Conservation (phyloP, 139 green algal genomes). For the Coccomyxa sp. region DNA sequence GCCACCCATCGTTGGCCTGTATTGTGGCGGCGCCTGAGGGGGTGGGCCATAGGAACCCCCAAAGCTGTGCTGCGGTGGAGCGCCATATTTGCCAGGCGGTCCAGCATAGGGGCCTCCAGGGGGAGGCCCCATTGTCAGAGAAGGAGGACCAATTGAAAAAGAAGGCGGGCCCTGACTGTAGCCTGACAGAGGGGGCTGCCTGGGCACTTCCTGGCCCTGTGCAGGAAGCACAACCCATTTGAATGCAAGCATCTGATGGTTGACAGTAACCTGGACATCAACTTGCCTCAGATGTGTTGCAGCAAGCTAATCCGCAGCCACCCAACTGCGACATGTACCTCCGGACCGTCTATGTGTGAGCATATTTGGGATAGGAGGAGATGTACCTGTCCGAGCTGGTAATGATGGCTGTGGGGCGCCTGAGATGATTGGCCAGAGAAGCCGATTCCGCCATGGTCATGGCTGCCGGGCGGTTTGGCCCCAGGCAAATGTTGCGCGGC, state of each 20-base stretch:
- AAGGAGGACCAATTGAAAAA: too few relatives aligned
- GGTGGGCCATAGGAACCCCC: too few relatives aligned
- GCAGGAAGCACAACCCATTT: background rate
- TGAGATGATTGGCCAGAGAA: background rate
- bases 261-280: too few relatives aligned
- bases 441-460: constrained; percentile 1
- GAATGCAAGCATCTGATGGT: background rate
- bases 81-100: too few relatives aligned
- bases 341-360: background rate
- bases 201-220: too few relatives aligned
- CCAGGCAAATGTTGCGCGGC: background rate
- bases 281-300: background rate
- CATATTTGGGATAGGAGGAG: background rate
- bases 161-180: too few relatives aligned
- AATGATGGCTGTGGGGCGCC: background rate
- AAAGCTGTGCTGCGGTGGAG: too few relatives aligned
- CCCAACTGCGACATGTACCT: background rate
- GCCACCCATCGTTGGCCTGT: too few relatives aligned
- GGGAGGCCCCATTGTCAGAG: too few relatives aligned
- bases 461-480: background rate
- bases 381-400: background rate
- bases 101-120: too few relatives aligned
- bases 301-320: background rate
- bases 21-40: too few relatives aligned
- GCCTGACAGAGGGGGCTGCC: too few relatives aligned